Percentiles rank a stretch among this genome's conserved stretches.
Evolutionary conservation across 2,329 filamentous ascomycete species (phyloP).

Genomic region (Aspergillus viridinutans): DNA sequence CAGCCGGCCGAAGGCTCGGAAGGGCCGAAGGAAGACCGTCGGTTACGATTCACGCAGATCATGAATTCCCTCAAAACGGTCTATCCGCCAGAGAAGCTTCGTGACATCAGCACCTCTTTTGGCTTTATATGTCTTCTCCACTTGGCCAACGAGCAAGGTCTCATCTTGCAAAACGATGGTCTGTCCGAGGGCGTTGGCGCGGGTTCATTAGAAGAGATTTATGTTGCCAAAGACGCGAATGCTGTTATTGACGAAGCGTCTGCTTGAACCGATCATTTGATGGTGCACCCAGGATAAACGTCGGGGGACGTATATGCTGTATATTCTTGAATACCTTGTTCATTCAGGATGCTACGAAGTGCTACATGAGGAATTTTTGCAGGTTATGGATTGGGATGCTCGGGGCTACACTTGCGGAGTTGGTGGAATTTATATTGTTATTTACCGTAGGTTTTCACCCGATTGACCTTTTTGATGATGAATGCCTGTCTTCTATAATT

Average conservation of each 20-base stretch:
- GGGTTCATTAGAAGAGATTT: conserved; percentile 43
- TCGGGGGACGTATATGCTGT: neutral
- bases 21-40: conserved; percentile 44
- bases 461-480: neutral
- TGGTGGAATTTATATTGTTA: conserved; percentile 6
- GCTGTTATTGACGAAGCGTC: conserved; percentile 37
- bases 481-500: neutral
- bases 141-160: conserved; percentile 86
- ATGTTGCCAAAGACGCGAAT: conserved; percentile 36
- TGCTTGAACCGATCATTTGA: conserved; percentile 16
- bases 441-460: conserved; percentile 1
- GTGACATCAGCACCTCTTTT: conserved; percentile 87
- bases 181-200: conserved; percentile 24
- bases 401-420: conserved; percentile 9
- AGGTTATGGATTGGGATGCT: conserved; percentile 7
- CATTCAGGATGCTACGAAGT: conserved; percentile 1
- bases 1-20: conserved; percentile 25
- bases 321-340: conserved; percentile 3
- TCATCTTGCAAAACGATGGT: conserved; percentile 66
- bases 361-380: conserved; percentile 12
- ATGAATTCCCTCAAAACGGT: conserved; percentile 85
- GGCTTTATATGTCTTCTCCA: conserved; percentile 94
- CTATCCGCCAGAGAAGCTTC: conserved; percentile 80
- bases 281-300: neutral
- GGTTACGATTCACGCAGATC: conserved; percentile 81